phyloP scores from a whole-genome alignment of 2,329 filamentous ascomycete species.

The Ceratocystis destructans region DNA sequence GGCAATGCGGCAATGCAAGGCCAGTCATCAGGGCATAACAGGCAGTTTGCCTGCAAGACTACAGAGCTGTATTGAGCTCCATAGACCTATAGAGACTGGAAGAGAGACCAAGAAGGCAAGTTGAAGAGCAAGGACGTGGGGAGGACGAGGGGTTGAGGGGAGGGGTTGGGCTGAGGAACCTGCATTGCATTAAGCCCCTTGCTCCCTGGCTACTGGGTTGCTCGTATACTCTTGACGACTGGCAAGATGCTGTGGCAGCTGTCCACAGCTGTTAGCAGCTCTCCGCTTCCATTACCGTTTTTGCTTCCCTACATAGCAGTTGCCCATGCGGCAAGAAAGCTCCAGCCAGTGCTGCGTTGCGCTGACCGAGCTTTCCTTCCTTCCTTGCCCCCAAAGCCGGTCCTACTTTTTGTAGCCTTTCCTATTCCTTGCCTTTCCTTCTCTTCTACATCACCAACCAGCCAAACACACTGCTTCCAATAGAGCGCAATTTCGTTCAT shows the following conservation, averaged over 20 bases:
- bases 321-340: neutral
- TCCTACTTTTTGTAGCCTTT: neutral
- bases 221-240: neutral
- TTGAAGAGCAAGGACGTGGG: neutral
- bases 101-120: too few relatives aligned
- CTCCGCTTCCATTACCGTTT: neutral
- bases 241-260: neutral
- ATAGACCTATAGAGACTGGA: too few relatives aligned
- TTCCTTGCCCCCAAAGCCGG: neutral
- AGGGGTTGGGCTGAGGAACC: conserved; percentile 2
- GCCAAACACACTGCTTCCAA: neutral
- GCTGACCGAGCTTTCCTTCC: neutral
- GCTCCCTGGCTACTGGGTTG: neutral
- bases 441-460: neutral
- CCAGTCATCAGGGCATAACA: too few relatives aligned
- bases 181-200: neutral
- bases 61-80: too few relatives aligned
- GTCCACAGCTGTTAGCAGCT: neutral
- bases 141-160: neutral
- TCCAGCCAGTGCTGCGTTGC: neutral
- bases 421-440: neutral
- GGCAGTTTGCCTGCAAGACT: too few relatives aligned
- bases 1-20: neutral
- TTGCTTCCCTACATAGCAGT: neutral
- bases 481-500: neutral